Percentiles rank a stretch among this genome's conserved stretches.
Evolutionary conservation across 257 asterid genomes (phyloP).

Genomic region (Solanum bulbocastanum): DNA sequence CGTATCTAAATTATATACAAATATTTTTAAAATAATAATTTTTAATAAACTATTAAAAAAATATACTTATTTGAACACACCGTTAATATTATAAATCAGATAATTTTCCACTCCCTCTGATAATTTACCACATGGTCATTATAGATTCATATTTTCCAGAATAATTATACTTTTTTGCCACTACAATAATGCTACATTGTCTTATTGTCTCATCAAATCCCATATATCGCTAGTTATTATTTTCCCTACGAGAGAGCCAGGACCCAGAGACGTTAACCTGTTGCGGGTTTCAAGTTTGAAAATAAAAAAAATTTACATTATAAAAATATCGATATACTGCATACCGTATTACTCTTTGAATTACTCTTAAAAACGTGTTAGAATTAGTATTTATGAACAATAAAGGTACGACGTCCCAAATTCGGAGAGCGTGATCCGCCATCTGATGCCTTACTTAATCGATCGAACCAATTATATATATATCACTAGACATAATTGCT

Average conservation of each 20-base stretch:
- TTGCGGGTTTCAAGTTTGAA: fast-evolving
- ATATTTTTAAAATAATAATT: no score
- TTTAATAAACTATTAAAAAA: background rate
- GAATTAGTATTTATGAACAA: no score
- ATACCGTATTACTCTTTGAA: no score
- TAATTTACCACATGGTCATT: background rate
- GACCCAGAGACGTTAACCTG: background rate
- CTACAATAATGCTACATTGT: background rate
- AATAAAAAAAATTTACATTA: no score
- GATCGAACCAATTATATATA: no score
- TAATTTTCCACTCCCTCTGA: background rate
- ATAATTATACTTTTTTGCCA: background rate
- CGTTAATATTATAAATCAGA: background rate
- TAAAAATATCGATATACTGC: no score
- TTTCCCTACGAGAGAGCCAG: background rate
- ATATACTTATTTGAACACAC: background rate
- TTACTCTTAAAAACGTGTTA: no score
- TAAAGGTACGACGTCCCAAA: background rate
- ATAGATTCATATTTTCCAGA: background rate
- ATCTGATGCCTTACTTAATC: no score
- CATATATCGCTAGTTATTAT: background rate
- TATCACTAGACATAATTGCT: background rate
- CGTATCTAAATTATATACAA: no score
- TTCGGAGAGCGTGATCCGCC: no score
- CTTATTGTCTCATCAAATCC: background rate